These are phyloP conservation scores for Leucogyrophana mollusca DNA, from an alignment of 768 basidiomycete species.

Conservation along the genomic window DNA sequence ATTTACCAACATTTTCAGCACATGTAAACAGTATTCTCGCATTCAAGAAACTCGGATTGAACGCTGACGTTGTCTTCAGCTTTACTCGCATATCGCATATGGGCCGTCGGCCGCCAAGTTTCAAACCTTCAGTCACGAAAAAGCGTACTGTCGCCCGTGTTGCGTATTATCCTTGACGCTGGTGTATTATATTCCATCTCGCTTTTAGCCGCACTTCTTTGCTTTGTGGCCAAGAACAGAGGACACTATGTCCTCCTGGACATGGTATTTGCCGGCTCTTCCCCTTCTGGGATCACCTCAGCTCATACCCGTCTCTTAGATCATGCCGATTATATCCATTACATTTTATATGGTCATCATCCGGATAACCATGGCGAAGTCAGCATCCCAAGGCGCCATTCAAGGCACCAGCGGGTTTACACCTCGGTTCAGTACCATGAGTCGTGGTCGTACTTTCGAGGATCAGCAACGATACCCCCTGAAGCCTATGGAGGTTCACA, in stretches of 20 bases:
- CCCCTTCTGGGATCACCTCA: neutral
- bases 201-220: slow-evolving; percentile 19
- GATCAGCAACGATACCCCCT: slow-evolving; percentile 2
- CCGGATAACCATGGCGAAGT: slow-evolving; percentile 13
- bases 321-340: slow-evolving; percentile 22
- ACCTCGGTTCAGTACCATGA: neutral
- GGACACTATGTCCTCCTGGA: slow-evolving; percentile 21
- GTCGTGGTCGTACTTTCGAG: neutral
- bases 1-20: slow-evolving; percentile 18
- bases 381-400: neutral
- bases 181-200: slow-evolving; percentile 20
- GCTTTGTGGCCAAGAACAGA: slow-evolving; percentile 19
- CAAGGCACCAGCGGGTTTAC: neutral
- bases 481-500: slow-evolving; percentile 11
- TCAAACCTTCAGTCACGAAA: neutral
- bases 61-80: slow-evolving; percentile 7
- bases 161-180: slow-evolving; percentile 22
- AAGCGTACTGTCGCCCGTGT: slow-evolving; percentile 13
- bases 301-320: slow-evolving; percentile 1
- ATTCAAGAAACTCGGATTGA: neutral
- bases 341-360: slow-evolving; percentile 26
- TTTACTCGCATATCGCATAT: slow-evolving; percentile 24
- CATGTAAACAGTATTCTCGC: slow-evolving; percentile 9
- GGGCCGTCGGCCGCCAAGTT: slow-evolving; percentile 14
- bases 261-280: slow-evolving; percentile 9